Base-by-base conservation (phyloP, 306 rosid species). In the Cucumis melo region DNA sequence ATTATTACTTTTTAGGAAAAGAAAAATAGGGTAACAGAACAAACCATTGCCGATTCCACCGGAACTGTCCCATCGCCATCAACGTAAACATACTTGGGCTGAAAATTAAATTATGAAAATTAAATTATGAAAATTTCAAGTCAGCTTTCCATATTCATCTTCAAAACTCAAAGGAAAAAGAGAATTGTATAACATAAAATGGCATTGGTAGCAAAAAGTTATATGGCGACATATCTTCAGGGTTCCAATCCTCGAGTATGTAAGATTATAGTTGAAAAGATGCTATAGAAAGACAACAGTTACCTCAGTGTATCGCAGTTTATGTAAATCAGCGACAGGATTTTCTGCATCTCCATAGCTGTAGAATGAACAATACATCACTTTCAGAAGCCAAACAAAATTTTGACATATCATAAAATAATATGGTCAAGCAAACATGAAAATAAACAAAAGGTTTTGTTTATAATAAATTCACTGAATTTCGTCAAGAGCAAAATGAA, bases 21-120 rank as follows among this genome's bases (percentile, higher is more conserved):
- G 5, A 36, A 32, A 36, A 34, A 12, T 10, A 2, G 71, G 50
- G 48, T 36, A 63, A 64, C 19, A 48, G 9, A 74, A 53, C 85
- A 70, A 80, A 94, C 99, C 99, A 87, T 92, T 5, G 99, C 92
- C 6, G 99, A 94, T 74, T 92, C 99, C 20, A 80, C 80, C 19
- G 99, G 99, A 46, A 92, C 97, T 53, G 97, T 94, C 70, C 99
- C 99, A 79, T 94, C 99, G 39, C 99, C 99, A 59, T 94, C 92
- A 41, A 94, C 99, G 19, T 83, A 87, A 48, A 92, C 64, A 48
- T 77, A 90, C 48, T 59, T 85, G 77, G 95, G 91, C 99, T 94
- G 99, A 46, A 63, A 46, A 46, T 13, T 6, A 13, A 3, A 77
- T n/a, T 20, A 55, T 78, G 65, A 71, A 62, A 79, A 77, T 5